Base-by-base conservation (phyloP, 2,329 filamentous ascomycete genomes). In the Furcasterigmium sp. region DNA sequence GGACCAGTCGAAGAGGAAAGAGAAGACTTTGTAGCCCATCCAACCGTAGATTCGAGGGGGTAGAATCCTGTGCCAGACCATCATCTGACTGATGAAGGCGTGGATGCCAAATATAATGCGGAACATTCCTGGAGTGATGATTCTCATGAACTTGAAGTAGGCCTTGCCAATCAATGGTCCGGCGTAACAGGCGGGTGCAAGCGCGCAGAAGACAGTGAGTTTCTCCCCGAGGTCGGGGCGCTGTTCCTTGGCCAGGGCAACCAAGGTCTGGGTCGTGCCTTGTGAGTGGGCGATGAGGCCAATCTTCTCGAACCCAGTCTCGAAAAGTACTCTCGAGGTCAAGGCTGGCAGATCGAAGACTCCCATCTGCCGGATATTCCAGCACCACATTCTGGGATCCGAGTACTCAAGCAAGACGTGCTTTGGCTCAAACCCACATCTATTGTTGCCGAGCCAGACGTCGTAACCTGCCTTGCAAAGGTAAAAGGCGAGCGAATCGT, bases 301-400 rank as follows among this genome's bases (percentile, higher is more conserved):
- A 5, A 95, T 72, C 60, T 91, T 93, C 14, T 79, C 70, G 55
- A 94, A 95, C 0, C 85, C 84, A 0, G 91, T 96, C 64, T 94
- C 85, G 30, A 74, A 75, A 2, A 95, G 73, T 1, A 96, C 87
- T 6, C 87, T 81, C 0, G 85, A 87, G 2, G 86, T 77, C 26
- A 96, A 73, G 0, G 91, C 90, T 0, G 91, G 77, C 3, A 97
- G 74, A 58, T 97, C 91, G 58, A 94, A 80, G 1, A 91, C 84
- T 4, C 90, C 91, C 86, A 96, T 94, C 57, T 95, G 88, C 0
- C 87, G 80, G 43, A 96, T 94, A 52, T 95, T 95, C 91, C 91
- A 97, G 32, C 84, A 82, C 91, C 91, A 96, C 87, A 96, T 94
- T 23, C 90, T 79, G 2, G 91, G 91, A 57, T 97, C 91, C 3